Evolutionary conservation across 2,329 filamentous ascomycete genomes (phyloP), one percentile per base, ranked within the genome.

Genomic region (Hypoxylon sp.): DNA sequence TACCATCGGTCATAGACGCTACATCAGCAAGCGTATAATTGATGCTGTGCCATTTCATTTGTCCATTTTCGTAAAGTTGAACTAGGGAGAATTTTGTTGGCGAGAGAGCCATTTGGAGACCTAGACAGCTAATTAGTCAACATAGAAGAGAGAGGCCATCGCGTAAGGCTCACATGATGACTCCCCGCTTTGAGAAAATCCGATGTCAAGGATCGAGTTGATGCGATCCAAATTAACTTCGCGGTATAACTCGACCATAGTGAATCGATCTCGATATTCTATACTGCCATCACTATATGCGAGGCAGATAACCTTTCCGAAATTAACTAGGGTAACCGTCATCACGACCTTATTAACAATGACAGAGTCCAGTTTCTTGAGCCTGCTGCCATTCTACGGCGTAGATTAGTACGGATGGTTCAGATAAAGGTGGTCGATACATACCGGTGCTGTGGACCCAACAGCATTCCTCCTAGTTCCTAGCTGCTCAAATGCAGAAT

Each of bases 261-360:
- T 92, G 52, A 87, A 85, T 10, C 94, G 88, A 75, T 97, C 92
- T 62, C 93, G 89, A 78, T 95, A 93, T 73, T 96, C 91, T 3
- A 97, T 84, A 0, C 90, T 91, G 10, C 94, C 93, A 77, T 97
- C 94, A 68, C 92, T 92, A 73, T 93, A 93, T 26, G 87, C 86
- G 65, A 97, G 84, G 31, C 91, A 90, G 2, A 97, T 71, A 1
- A 92, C 85, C 65, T 89, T 93, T 53, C 92, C 91, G 66, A 91
- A 89, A 73, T 92, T 91, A 17, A 92, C 84, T 2, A 89, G 83
- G 51, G 91, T 87, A 31, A 96, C 83, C 0, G 88, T 87, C 42
- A 97, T 80, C 1, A 94, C 83, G 24, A 92, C 85, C 77, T 93
- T 94, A 72, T 92, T 88, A 33, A 92, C 83, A 14, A 88, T 80